Base-by-base conservation (phyloP, 495 filamentous ascomycete species). In the Tuber borchii region DNA sequence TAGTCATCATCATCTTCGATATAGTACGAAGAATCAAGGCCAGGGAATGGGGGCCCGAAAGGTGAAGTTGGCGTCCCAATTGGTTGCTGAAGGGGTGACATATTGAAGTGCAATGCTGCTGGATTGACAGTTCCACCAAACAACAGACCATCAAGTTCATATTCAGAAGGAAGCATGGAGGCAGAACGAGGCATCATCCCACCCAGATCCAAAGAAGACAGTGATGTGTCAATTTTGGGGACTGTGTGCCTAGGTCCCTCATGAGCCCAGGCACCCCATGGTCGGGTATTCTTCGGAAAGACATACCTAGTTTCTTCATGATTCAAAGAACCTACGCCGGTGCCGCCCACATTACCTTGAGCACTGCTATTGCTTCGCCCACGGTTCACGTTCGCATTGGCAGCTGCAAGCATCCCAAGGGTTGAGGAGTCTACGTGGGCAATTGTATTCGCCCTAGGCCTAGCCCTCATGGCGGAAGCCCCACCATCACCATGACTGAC, bases 361-460 rank as follows among this genome's bases (percentile, higher is more conserved):
- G 77, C 76, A 68, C 76, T 77, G 72, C 78, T 72, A 75, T 73
- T 77, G 26, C 74, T 79, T 48, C 78, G 79, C 31, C 76, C 78
- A 70, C 78, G 78, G 76, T 74, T 79, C 72, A 90, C 86, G 22
- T 86, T 86, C 31, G 88, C 86, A 78, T 88, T 90, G 43, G 88
- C 84, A 65, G 88, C 87, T 69, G 90, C 90, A 74, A 92, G 86
- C 78, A 95, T 86, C 75, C 89, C 88, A 81, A 97, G 87, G 43
- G 92, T 89, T 71, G 89, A 86, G 44, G 87, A 89, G 83, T 97
- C 96, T 71, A 98, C 89, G 84, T 98, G 96, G 83, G 94, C 95
- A 83, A 98, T 97, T 45, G 95, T 99, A 81, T 98, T 97, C 45
- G 96, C 96, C 75, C 95, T 87, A 22, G 95, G 96, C 75, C 96